These are phyloP conservation scores for Curvularia eragrostidis DNA, from an alignment of 2,329 filamentous ascomycete genomes.

Conservation along the genomic window DNA sequence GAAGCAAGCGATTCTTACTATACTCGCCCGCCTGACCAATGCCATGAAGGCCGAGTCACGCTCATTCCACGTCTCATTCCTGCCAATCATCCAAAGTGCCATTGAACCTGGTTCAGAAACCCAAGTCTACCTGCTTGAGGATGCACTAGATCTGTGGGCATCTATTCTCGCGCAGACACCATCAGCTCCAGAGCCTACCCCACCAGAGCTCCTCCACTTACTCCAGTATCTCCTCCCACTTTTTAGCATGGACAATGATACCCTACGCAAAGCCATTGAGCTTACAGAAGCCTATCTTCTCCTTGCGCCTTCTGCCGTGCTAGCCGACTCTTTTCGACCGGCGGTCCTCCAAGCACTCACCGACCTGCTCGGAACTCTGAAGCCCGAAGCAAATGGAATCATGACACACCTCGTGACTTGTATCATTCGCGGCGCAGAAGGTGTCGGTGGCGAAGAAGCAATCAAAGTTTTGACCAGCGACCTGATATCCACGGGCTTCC, in stretches of 20 bases:
- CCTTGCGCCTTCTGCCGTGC: conserved; percentile 55
- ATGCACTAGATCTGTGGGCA: conserved; percentile 88
- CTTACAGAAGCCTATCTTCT: conserved; percentile 59
- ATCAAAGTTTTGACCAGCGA: conserved; percentile 59
- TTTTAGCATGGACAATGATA: conserved; percentile 58
- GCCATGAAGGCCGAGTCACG: conserved; percentile 81
- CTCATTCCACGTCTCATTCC: conserved; percentile 77
- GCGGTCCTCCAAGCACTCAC: conserved; percentile 51
- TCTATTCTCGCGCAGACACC: conserved; percentile 71
- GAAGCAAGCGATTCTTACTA: conserved; percentile 89
- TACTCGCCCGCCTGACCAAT: conserved; percentile 83
- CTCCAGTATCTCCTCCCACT: conserved; percentile 56
- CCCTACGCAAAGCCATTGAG: conserved; percentile 56
- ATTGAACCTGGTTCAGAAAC: conserved; percentile 72
- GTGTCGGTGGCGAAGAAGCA: conserved; percentile 59
- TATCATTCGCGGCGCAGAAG: conserved; percentile 59
- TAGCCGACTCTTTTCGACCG: conserved; percentile 52
- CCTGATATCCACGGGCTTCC: conserved; percentile 64
- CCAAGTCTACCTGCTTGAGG: conserved; percentile 81
- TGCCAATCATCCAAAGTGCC: conserved; percentile 82
- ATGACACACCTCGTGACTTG: conserved; percentile 57
- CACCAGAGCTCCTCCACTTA: conserved; percentile 52
- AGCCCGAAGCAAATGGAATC: conserved; percentile 56
- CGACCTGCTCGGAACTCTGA: conserved; percentile 55
- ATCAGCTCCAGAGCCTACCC: conserved; percentile 50